These are phyloP conservation scores for Takashimella tepidaria DNA, from an alignment of 1,284 basidiomycete genomes.

Conservation along the genomic window DNA sequence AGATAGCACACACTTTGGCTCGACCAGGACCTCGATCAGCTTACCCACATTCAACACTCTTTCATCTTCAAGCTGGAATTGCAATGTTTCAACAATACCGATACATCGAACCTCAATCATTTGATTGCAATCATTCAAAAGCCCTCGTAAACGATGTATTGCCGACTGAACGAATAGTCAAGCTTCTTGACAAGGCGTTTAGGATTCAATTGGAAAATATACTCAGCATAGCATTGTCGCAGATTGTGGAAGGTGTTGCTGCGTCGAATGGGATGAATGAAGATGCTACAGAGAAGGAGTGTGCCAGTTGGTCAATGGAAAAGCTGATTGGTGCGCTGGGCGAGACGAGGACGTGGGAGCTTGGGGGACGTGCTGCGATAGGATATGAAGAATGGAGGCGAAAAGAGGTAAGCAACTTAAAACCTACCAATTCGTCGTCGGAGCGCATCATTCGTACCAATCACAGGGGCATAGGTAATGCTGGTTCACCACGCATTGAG, in stretches of 20 bases:
- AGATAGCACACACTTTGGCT: neutral
- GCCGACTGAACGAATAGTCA: neutral
- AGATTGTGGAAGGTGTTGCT: neutral
- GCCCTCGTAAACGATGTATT: neutral
- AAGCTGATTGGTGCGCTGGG: neutral
- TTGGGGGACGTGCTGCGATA: neutral
- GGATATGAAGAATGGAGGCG: neutral
- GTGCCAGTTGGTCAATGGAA: neutral
- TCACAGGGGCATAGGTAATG: no score
- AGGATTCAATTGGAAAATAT: neutral
- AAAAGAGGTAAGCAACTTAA: neutral
- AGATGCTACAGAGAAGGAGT: neutral
- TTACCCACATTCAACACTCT: no score
- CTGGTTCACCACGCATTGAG: neutral
- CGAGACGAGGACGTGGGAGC: neutral
- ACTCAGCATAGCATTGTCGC: neutral
- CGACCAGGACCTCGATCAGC: no score
- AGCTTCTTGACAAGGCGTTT: neutral
- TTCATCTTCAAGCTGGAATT: neutral
- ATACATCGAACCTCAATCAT: neutral
- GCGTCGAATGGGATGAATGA: neutral
- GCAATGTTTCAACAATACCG: neutral
- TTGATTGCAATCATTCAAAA: no score
- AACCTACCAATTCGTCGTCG: neutral
- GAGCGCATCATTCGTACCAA: no score